Base-by-base conservation (phyloP, 2,329 filamentous ascomycete genomes). In the Dactylonectria estremocensis region DNA sequence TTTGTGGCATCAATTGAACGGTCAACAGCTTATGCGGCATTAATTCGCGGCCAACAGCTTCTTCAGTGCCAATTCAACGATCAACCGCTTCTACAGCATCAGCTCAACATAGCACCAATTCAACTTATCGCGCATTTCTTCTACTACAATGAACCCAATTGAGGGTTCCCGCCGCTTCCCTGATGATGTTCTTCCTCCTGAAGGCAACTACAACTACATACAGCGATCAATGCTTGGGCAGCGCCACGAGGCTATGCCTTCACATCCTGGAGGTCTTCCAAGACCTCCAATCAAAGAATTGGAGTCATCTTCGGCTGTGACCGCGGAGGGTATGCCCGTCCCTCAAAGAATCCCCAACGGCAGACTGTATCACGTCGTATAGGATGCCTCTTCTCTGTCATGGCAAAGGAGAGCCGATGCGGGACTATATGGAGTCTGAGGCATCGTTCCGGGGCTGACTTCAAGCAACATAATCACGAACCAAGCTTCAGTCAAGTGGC, bases 321-420 rank as follows among this genome's bases (percentile, higher is more conserved):
- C 33, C 53, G 33, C 40, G 53, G 53, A 61, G 33, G 48, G 24
- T 33, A n/a, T 28, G 24, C 48, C 14, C 58, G 31, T 53, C 40
- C 45, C 24, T 28, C 24, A 13, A 14, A 28, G 24, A 28, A 28
- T 28, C 24, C 24, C 24, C 24, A 28, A 28, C 24, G 24, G 24
- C 24, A 46, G 3, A 62, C 59, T 46, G 18, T 22, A 54, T 31
- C 49, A 45, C 50, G 35, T 16, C 50, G 22, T 54, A 55, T 24
- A 54, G 59, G 59, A 31, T 62, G 35, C 59, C 48, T 10, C 33
- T 62, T 62, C 37, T 62, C 59, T 46, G 35, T 62, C 24, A 62
- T 33, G 31, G 20, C 35, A 35, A 63, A 49, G 31, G 50, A 56
- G 24, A 49, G 50, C 31, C 60, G 31, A 18, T 35, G 33, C 37